These are phyloP conservation scores for Fusarium kyushuense DNA, from an alignment of 2,329 filamentous ascomycete species.

Conservation along the genomic window DNA sequence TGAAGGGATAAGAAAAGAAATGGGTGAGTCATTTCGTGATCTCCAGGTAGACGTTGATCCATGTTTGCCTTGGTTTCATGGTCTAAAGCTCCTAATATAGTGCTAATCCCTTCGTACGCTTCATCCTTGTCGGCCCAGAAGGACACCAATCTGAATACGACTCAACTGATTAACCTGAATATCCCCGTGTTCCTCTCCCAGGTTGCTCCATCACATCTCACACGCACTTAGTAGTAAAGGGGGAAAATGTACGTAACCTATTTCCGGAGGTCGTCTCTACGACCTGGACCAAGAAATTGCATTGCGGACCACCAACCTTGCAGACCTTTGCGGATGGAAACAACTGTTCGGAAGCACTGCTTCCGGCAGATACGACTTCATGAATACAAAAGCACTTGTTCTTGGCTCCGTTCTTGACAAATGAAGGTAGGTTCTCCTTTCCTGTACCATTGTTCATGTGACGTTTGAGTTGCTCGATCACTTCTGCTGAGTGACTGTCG, in stretches of 20 bases:
- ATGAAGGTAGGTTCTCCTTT: neutral
- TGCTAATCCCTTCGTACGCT: too few species aligned
- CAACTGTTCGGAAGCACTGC: neutral
- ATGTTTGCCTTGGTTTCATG: too few species aligned
- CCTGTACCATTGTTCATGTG: neutral
- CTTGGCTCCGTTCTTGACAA: neutral
- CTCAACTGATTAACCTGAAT: neutral
- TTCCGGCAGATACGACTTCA: neutral
- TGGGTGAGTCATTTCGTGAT: too few species aligned
- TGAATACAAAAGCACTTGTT: neutral
- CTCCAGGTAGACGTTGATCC: too few species aligned
- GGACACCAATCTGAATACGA: too few species aligned
- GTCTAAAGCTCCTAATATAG: too few species aligned
- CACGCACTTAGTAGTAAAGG: neutral
- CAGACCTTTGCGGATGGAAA: too few species aligned
- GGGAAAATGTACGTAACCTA: neutral
- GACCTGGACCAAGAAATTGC: neutral
- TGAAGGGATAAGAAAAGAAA: too few species aligned
- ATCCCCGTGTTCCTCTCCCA: too few species aligned
- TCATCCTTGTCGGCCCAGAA: too few species aligned
- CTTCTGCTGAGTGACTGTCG: neutral
- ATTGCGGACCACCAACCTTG: too few species aligned
- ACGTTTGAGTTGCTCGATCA: neutral
- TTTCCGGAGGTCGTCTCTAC: neutral
- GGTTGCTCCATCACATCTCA: neutral